Evolutionary conservation across 139 green algal genomes (phyloP).

Genomic region (Tetradesmus obliquus): DNA sequence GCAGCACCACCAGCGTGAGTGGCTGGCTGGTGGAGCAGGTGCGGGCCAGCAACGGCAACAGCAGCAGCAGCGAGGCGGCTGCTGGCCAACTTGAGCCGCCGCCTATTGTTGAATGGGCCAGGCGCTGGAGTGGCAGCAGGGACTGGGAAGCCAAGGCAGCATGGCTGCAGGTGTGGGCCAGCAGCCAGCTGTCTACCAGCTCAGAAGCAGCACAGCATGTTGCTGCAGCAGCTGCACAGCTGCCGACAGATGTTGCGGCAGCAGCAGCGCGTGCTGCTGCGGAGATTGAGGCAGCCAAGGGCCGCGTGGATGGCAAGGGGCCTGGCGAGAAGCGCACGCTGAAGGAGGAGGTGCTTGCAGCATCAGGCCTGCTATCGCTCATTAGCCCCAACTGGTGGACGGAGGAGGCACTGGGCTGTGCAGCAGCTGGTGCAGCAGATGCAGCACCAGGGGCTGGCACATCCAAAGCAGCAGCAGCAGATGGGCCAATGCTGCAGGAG

Average conservation of each 20-base stretch:
- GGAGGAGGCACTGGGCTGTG: conserved; percentile 5
- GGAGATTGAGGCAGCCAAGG: neutral
- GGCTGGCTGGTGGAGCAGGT: neutral
- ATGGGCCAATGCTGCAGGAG: neutral
- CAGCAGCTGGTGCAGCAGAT: neutral
- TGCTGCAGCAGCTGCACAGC: neutral
- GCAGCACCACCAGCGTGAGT: neutral
- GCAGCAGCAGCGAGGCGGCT: neutral
- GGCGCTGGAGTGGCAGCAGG: neutral
- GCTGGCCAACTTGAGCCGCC: neutral
- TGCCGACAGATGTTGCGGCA: neutral
- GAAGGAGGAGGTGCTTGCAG: conserved; percentile 34
- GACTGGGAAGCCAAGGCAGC: conserved; percentile 26
- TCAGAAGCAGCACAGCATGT: conserved; percentile 4
- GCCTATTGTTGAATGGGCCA: conserved; percentile 5
- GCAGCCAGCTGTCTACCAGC: neutral
- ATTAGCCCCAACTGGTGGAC: conserved; percentile 38
- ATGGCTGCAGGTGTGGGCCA: conserved; percentile 32
- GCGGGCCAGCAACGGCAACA: neutral
- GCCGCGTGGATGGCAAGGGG: neutral
- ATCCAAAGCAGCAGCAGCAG: neutral
- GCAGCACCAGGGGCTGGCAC: neutral
- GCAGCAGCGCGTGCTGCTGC: neutral
- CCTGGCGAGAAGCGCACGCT: neutral
- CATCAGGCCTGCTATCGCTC: neutral